Evolutionary conservation across 441 rosid genomes (phyloP), one percentile per base, ranked within the genome.

Genomic region (Flueggea neowawraea): DNA sequence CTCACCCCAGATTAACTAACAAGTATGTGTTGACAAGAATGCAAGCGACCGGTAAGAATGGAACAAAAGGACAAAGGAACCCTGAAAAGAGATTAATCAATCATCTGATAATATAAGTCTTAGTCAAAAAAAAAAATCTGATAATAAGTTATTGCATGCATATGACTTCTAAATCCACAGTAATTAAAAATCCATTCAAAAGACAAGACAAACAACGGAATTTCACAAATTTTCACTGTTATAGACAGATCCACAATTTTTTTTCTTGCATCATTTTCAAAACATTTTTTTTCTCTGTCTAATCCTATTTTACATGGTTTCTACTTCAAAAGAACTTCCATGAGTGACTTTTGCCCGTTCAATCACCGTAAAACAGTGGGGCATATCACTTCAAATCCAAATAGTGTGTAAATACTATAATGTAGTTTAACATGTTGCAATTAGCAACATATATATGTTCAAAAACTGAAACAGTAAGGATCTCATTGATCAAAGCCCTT

Each of bases 1-100:
- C 91, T 80, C 74, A 86, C 92, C 88, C 92, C 45, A 88, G 81
- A 76, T 80, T 84, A 65, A 86, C 71, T 63, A 88, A 66, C 64
- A 88, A 69, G 78, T 84, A 86, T 69, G 81, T 75, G 64, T 88
- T 88, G 79, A 88, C 70, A 32, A 88, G 83, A 70, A 88, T 78
- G 83, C 92, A 79, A 54, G 78, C 81, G 52, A 75, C 79, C 0
- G 95, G 95, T 60, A 88, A 69, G 69, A 71, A 75, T 6, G 95
- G 95, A 52, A 88, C 92, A 31, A 73, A 82, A 16, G 92, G 92
- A 67, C 95, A 88, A 32, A 63, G 64, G 57, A 88, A 88, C 66
- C 91, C 95, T 88, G 91, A 12, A 62, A 57, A 63, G n/a, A 65
- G 2, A 63, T 31, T 0, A 36, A 36, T 36, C 41, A 36, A 36